Base-by-base conservation (phyloP, 208 protist genomes). In the Angomonas ambiguus region DNA sequence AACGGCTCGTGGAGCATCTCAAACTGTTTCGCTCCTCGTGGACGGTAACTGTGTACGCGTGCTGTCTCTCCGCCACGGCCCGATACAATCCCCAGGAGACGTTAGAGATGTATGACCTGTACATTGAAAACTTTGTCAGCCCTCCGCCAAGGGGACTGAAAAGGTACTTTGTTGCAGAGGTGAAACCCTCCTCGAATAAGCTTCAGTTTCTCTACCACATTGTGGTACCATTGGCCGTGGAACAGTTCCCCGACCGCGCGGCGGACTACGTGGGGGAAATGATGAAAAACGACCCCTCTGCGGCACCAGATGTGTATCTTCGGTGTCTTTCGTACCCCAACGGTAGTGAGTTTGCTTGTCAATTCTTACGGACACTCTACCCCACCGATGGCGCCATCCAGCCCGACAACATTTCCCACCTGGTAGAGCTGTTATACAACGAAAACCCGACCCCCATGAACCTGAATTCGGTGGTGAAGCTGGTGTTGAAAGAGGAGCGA, bases 201-300 rank as follows among this genome's bases (percentile, higher is more conserved):
- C 71, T 93, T 16, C 77, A 82, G 25, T 84, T 85, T 64, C 48
- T 93, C 10, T 83, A 93, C 56, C 87, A 93, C 69, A 81, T 91
- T 34, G 85, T 93, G 33, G 65, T 91, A 10, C 87, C 87, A 10
- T 56, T 93, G 0, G 82, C 87, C 5, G 66, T 81, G 16, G 76
- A 82, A 34, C 72, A 83, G 55, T 65, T 77, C 25, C 77, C 84
- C 13, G 77, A 72, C 0, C 55, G 45, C 1, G 63, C 82, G 18
- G 30, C 67, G 10, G 24, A 25, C n/a, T 84, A 81, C 59, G 74
- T 89, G 38, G 57, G 69, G 2, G 77, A 88, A 56, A 91, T 93
- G 87, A 45, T 91, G 24, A n/a, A 38, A 4, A 69, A 73, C 33
- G 87, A 93, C 48, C 62, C 76, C 10, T 69, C 77, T 3, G 77